These are phyloP conservation scores for Xylariales sp. DNA, from an alignment of 2,329 filamentous ascomycete genomes.

Conservation along the genomic window DNA sequence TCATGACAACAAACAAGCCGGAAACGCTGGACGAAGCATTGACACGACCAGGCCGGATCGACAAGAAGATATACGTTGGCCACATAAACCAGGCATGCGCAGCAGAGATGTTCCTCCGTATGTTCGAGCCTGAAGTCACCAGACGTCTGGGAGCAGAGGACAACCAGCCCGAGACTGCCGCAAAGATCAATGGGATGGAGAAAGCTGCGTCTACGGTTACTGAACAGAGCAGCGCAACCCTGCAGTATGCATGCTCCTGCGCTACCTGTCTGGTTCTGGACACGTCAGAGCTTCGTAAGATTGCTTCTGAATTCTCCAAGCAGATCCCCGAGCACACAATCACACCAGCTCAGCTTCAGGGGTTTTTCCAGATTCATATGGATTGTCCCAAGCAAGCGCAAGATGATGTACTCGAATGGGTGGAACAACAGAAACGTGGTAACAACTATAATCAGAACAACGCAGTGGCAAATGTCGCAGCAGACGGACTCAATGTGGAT, in stretches of 20 bases:
- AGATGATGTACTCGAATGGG: neutral
- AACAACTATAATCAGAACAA: too few species aligned
- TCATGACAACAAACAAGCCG: constrained; percentile 66
- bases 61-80: constrained; percentile 63
- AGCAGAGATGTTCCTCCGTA: constrained; percentile 17
- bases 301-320: constrained; percentile 9
- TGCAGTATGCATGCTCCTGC: too few species aligned
- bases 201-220: constrained; percentile 14
- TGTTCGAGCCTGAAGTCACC: constrained; percentile 17
- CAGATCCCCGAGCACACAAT: constrained; percentile 17
- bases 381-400: constrained; percentile 1
- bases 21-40: constrained; percentile 62
- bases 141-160: too few species aligned
- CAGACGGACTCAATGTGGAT: too few species aligned
- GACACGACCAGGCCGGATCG: constrained; percentile 61
- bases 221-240: too few species aligned
- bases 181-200: too few species aligned
- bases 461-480: too few species aligned
- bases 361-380: constrained; percentile 16
- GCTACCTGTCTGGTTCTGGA: constrained; percentile 13
- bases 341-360: constrained; percentile 22
- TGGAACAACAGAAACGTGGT: neutral
- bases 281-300: constrained; percentile 10
- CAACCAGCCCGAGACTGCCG: too few species aligned
- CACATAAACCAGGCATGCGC: constrained; percentile 21